Evolutionary conservation across 2,329 filamentous ascomycete species (phyloP).

Genomic region (Cladobotryum mycophilum): DNA sequence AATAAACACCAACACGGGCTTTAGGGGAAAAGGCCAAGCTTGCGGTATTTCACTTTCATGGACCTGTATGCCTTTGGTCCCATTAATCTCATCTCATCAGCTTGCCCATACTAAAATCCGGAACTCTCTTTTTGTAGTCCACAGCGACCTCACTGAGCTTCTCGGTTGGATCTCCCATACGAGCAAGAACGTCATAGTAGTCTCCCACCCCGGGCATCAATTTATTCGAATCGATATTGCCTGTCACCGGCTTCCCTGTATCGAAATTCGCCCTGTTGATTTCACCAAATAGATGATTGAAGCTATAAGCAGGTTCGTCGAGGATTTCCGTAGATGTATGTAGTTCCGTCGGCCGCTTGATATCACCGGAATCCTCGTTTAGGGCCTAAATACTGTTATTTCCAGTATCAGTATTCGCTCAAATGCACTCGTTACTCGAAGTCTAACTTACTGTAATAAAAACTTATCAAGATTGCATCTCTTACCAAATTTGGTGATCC

Average conservation of each 20-base stretch:
- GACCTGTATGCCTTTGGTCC: background rate
- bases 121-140: no score
- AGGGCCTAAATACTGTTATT: background rate
- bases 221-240: no score
- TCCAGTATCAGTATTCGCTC: background rate
- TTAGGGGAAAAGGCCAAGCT: slow-evolving; percentile 1
- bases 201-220: no score
- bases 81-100: background rate
- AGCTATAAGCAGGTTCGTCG: background rate
- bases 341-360: background rate
- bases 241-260: background rate
- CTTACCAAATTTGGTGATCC: background rate
- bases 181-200: no score
- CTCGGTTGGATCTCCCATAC: no score
- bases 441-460: background rate
- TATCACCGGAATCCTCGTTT: background rate
- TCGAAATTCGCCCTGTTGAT: background rate
- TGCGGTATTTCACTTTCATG: background rate
- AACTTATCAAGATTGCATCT: background rate
- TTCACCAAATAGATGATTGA: background rate
- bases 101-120: no score
- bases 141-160: no score
- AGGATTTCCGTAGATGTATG: no score
- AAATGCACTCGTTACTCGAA: background rate
- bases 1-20: no score